Evolutionary conservation across 805 yeast genomes (phyloP).

Genomic region (Starmerella stigmatis): DNA sequence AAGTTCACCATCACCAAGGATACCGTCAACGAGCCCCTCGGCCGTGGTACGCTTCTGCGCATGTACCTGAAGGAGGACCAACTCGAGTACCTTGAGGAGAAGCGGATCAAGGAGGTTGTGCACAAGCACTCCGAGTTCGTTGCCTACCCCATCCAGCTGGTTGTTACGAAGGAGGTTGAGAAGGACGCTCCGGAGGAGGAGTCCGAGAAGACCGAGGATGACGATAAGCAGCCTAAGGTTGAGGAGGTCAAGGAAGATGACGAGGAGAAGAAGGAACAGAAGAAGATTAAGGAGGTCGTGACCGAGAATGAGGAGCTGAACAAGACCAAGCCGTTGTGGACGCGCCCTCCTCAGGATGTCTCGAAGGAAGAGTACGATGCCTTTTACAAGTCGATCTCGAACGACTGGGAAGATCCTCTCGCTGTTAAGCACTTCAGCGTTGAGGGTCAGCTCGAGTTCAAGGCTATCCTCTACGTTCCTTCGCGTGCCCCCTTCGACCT

Average conservation of each 20-base stretch:
- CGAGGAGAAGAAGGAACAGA: slow-evolving; percentile 65
- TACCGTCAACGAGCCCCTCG: slow-evolving; percentile 69
- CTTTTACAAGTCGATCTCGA: slow-evolving; percentile 97
- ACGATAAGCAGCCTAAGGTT: slow-evolving; percentile 58
- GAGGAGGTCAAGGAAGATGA: slow-evolving; percentile 68
- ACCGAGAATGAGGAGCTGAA: slow-evolving; percentile 96
- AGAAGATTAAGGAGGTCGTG: slow-evolving; percentile 85
- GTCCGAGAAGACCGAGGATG: slow-evolving; percentile 43
- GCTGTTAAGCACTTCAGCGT: slow-evolving; percentile 99
- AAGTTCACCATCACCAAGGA: slow-evolving; percentile 94
- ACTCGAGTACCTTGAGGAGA: slow-evolving; percentile 97
- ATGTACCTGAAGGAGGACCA: slow-evolving; percentile 97
- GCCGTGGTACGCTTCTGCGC: slow-evolving; percentile 93
- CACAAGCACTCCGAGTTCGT: slow-evolving; percentile 99
- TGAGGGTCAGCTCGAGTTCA: slow-evolving; percentile 99
- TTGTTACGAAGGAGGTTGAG: slow-evolving; percentile 97
- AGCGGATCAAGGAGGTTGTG: slow-evolving; percentile 98
- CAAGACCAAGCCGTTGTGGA: slow-evolving; percentile 99
- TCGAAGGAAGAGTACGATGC: slow-evolving; percentile 98
- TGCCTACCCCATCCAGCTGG: slow-evolving; percentile 96
- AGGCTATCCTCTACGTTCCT: slow-evolving; percentile 94
- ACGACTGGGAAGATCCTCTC: slow-evolving; percentile 99
- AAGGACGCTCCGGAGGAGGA: slow-evolving; percentile 88
- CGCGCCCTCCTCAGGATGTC: slow-evolving; percentile 96
- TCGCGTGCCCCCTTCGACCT: slow-evolving; percentile 98